A percentile compares a stretch with the other conserved stretches of the same genome.
These are phyloP conservation scores for Sugiyamaella boreocaroliniensis DNA, from an alignment of 805 yeast genomes.

Conservation along the genomic window DNA sequence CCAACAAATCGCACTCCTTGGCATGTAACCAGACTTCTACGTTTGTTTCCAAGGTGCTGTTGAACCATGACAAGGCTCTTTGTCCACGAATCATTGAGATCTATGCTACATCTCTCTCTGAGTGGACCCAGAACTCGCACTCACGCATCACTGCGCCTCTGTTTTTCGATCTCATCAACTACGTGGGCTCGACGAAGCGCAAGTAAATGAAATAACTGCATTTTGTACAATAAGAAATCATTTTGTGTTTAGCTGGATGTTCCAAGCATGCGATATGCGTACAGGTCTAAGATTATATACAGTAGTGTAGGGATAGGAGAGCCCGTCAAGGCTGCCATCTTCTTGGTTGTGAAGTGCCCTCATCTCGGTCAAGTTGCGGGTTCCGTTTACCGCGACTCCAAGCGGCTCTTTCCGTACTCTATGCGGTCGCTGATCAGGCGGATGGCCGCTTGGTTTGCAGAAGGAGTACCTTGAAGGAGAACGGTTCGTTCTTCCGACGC, in stretches of 20 bases:
- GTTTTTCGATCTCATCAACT: slow-evolving; percentile 74
- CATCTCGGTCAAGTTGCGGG: too few species aligned
- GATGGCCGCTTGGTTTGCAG: slow-evolving; percentile 66
- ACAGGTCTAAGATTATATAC: not conserved
- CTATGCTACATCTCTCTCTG: slow-evolving; percentile 49
- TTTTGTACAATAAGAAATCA: not conserved
- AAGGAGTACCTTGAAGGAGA: slow-evolving; percentile 59
- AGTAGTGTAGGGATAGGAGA: not conserved
- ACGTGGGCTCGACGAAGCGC: slow-evolving; percentile 53
- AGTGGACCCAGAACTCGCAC: slow-evolving; percentile 48
- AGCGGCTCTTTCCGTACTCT: slow-evolving; percentile 53
- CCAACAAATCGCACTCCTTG: slow-evolving; percentile 42
- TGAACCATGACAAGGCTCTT: slow-evolving; percentile 33
- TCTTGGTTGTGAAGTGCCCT: too few species aligned
- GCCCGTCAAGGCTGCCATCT: not conserved
- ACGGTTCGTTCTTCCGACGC: slow-evolving; percentile 51
- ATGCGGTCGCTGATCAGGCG: slow-evolving; percentile 66
- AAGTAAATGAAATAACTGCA: not conserved
- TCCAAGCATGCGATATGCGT: not conserved
- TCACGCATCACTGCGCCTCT: slow-evolving; percentile 48
- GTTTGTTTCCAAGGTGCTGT: slow-evolving; percentile 51
- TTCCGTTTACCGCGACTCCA: not conserved
- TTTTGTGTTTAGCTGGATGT: not conserved
- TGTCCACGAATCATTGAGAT: slow-evolving; percentile 45
- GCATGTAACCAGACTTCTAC: slow-evolving; percentile 66